A percentile compares a stretch with the other conserved stretches of the same genome.
Conservation (phyloP, 805 yeast species). For the Candida suzukii region DNA sequence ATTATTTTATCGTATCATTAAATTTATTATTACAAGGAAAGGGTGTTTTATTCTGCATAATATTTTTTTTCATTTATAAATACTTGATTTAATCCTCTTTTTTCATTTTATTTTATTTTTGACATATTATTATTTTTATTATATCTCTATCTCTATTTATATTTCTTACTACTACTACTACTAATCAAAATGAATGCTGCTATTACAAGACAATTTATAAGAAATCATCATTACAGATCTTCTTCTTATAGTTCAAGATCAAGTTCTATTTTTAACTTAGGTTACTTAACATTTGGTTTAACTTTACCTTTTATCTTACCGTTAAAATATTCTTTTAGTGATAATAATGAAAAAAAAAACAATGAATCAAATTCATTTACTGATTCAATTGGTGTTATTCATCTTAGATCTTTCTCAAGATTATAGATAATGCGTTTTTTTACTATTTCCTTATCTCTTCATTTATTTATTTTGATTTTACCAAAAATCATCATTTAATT, state of each 20-base stretch:
- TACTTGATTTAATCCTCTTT: background rate
- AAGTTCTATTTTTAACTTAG: slow-evolving; percentile 19
- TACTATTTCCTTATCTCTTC: no score
- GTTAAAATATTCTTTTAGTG: slow-evolving; percentile 17
- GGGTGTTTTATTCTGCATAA: no score
- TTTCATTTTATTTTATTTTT: background rate
- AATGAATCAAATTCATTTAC: background rate
- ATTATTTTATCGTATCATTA: no score
- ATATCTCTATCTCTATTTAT: background rate
- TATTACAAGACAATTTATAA: background rate
- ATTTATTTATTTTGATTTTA: no score
- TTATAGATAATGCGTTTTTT: background rate
- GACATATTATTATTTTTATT: background rate
- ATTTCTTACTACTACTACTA: background rate
- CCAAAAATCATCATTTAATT: no score
- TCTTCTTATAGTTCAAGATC: slow-evolving; percentile 3
- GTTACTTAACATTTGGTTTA: slow-evolving; percentile 26
- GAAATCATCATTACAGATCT: background rate
- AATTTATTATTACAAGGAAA: no score
- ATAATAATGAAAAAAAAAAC: no score
- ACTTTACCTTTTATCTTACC: slow-evolving; percentile 29
- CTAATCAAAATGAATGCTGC: background rate
- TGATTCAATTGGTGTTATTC: slow-evolving; percentile 3
- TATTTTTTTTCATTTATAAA: background rate
- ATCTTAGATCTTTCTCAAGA: slow-evolving; percentile 1